Evolutionary conservation across 495 filamentous ascomycete genomes (phyloP).

Genomic region (Neurospora cerealis): DNA sequence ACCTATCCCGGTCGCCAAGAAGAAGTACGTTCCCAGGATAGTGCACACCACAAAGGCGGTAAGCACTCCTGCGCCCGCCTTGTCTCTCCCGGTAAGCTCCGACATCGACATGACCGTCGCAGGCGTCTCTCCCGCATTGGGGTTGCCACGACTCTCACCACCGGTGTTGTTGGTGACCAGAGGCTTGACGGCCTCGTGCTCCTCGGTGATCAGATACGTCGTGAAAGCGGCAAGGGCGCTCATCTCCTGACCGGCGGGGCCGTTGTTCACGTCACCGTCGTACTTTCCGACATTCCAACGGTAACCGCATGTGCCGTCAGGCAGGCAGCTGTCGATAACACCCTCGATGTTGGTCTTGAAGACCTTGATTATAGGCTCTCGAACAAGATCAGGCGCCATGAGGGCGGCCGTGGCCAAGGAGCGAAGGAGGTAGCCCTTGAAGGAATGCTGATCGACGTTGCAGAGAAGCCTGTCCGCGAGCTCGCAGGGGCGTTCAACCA

Average conservation of each 20-base stretch:
- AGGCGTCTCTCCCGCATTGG: conserved; percentile 43
- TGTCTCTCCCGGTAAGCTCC: conserved; percentile 39
- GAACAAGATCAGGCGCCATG: conserved; percentile 54
- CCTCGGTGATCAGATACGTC: conserved; percentile 32
- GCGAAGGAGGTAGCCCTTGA: conserved; percentile 82
- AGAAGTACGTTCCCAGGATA: conserved; percentile 10
- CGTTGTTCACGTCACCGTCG: conserved; percentile 42
- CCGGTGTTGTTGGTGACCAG: conserved; percentile 57
- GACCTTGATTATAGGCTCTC: conserved; percentile 47
- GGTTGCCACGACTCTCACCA: conserved; percentile 65
- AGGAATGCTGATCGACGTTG: conserved; percentile 67
- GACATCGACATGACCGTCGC: conserved; percentile 1
- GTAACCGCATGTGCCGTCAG: conserved; percentile 57
- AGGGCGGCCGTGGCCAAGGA: conserved; percentile 63
- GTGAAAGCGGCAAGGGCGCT: conserved; percentile 54
- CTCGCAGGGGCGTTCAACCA: conserved; percentile 65
- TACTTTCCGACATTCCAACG: conserved; percentile 39
- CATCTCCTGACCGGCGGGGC: conserved; percentile 56
- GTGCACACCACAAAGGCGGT: conserved; percentile 35
- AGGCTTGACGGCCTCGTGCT: conserved; percentile 13
- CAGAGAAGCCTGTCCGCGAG: conserved; percentile 34
- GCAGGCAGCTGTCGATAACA: conserved; percentile 56
- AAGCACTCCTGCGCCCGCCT: conserved; percentile 48
- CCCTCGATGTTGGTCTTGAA: conserved; percentile 54
- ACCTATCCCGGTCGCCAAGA: not conserved